phyloP scores from a whole-genome alignment of 306 rosid genomes.

The Hippophae gyantsensis region DNA sequence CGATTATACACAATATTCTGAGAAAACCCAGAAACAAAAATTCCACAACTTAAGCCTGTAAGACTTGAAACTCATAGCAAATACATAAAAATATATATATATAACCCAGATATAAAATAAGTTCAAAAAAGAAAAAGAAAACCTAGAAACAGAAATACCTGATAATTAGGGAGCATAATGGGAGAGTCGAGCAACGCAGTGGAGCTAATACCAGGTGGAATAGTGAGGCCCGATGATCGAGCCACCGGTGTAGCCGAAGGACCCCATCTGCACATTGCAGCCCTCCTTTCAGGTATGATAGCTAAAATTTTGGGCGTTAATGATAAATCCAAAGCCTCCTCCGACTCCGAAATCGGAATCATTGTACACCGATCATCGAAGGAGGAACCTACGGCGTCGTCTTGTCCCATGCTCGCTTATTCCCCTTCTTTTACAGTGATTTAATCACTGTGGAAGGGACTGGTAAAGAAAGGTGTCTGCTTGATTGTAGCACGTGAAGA shows the following conservation, averaged over 20 bases:
- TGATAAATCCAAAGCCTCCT: neutral
- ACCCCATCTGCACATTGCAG: slow-evolving; percentile 42
- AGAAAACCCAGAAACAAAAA: too few relatives aligned
- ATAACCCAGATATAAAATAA: too few relatives aligned
- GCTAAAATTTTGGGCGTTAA: neutral
- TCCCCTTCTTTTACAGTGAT: too few relatives aligned
- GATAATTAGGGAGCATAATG: slow-evolving; percentile 58
- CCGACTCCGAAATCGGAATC: neutral
- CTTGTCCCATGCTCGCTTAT: slow-evolving; percentile 5
- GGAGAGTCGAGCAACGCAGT: slow-evolving; percentile 70
- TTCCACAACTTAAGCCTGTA: too few relatives aligned
- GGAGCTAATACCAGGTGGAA: slow-evolving; percentile 67
- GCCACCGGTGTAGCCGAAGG: slow-evolving; percentile 17
- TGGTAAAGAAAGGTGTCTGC: too few relatives aligned
- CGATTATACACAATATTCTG: too few relatives aligned
- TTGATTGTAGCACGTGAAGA: too few relatives aligned
- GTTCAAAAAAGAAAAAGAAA: neutral
- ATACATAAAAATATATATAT: too few relatives aligned
- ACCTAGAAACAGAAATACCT: slow-evolving; percentile 19
- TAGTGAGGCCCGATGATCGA: slow-evolving; percentile 45
- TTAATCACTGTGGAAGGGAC: too few relatives aligned
- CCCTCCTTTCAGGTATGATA: slow-evolving; percentile 55
- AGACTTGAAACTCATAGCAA: too few relatives aligned
- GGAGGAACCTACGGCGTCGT: neutral
- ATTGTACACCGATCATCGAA: slow-evolving; percentile 5